Base-by-base conservation (phyloP, 2,329 filamentous ascomycete species). In the Karstenula rhodostoma region DNA sequence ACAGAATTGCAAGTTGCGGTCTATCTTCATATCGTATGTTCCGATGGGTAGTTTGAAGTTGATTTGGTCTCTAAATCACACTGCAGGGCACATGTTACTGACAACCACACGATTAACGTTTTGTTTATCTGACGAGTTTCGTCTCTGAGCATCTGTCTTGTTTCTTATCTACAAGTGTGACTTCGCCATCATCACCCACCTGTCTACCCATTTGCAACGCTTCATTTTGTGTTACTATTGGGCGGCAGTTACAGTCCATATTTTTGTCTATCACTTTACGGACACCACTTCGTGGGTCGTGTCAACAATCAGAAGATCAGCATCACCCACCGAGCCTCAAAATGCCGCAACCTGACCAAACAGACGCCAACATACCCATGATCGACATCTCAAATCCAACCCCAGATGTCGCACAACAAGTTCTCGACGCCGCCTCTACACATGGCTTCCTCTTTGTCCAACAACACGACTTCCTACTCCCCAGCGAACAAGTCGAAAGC, bases 361-460 rank as follows among this genome's bases (percentile, higher is more conserved):
- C 51, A 25, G 59, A 60, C 10, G 58, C 62, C 9, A 29, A 58
- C 3, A 93, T 97, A 42, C 93, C 94, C 23, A 82, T 97, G 55
- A 92, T 98, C 68, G 90, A 97, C 76, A 89, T 97, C 65, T 89
- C 88, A 4, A 83, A 85, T 19, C 81, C 84, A 5, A 82, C 83
- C 29, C 69, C 78, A 10, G 82, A 90, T 65, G 90, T 90, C 54
- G 87, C 87, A 57, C 85, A 88, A 64, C 84, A 84, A 58, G 81
- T 98, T 44, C 87, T 97, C 44, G 86, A 90, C 62, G 94, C 94
- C 1, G 94, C 93, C 2, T 86, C 88, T 40, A 88, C 89, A 56
- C 90, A 93, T 78, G 94, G 94, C 62, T 98, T 98, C 78, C 87
- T 97, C 62, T 98, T 95, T 75, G 88, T 98, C 71, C 89, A 88